Base-by-base conservation (phyloP, 2,329 filamentous ascomycete species). In the Epichloe sp. region DNA sequence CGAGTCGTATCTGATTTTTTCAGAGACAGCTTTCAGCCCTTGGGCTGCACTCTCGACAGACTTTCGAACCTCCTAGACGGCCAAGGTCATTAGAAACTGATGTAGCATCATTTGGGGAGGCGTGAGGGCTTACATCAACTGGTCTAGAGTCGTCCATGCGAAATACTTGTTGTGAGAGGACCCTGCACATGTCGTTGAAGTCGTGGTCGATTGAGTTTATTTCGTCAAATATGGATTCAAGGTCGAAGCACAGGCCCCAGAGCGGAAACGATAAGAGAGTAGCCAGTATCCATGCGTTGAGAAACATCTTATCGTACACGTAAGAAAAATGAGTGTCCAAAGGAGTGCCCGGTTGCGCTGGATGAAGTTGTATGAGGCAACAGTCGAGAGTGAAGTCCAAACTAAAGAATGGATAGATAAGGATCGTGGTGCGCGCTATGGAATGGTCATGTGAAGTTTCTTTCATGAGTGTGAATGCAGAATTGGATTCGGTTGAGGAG, bases 141-240 rank as follows among this genome's bases (percentile, higher is more conserved):
- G 47, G 21, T 5, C 19, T 19, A n/a, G 23, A n/a, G 37, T 42
- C 47, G 38, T 41, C 37, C 4, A 41, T 31, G 36, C 36, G 47
- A 35, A 42, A 31, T 7, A 40, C 47, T 41, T 48, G 37, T 31
- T 31, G 37, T 19, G 36, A 48, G 23, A 34, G 10, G 21, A 42
- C 12, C 2, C 37, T 17, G 11, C 42, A 31, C 21, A 48, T 48
- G 21, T 42, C 17, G 11, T 21, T 12, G n/a, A 48, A 42, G 26
- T 42, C 47, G 14, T 40, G 21, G 26, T 48, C 26, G 14, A 42
- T 26, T 7, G 47, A 23, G 23, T 23, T 35, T 2, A 42, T 19
- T 48, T 48, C 47, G 36, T 31, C 37, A 14, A 48, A 48, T 15
- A 48, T 35, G 17, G 47, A 48, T 17, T 42, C 47, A 15, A 48